A percentile compares a stretch with the other conserved stretches of the same genome.
These are phyloP conservation scores for Cytospora piceae DNA, from an alignment of 2,329 filamentous ascomycete genomes.

Conservation along the genomic window DNA sequence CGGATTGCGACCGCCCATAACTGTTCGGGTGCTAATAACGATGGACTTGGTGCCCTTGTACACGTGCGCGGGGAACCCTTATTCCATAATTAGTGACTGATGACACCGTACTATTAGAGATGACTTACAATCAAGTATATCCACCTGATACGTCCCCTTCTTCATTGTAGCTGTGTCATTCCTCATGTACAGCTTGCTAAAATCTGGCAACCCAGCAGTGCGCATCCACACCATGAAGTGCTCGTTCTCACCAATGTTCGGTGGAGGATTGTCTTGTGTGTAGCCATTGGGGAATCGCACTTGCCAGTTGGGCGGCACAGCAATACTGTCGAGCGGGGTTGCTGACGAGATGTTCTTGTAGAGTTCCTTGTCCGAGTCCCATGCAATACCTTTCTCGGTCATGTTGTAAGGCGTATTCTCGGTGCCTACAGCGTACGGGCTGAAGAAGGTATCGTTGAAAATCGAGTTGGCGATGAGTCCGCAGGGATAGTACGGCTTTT, in stretches of 20 bases:
- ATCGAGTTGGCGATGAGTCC: slow-evolving; percentile 94
- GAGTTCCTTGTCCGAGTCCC: slow-evolving; percentile 79
- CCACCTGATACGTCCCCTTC: slow-evolving; percentile 73
- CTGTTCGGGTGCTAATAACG: slow-evolving; percentile 83
- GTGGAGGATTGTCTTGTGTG: slow-evolving; percentile 64
- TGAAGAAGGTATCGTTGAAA: slow-evolving; percentile 89
- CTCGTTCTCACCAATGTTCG: slow-evolving; percentile 75
- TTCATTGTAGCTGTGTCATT: slow-evolving; percentile 74
- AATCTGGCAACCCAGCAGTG: slow-evolving; percentile 88
- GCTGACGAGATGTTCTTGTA: slow-evolving; percentile 66
- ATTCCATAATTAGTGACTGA: slow-evolving; percentile 26
- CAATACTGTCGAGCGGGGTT: slow-evolving; percentile 67
- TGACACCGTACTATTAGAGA: slow-evolving; percentile 15
- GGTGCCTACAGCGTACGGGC: slow-evolving; percentile 64
- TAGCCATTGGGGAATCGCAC: slow-evolving; percentile 73
- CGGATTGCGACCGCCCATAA: slow-evolving; percentile 93
- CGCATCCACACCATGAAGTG: slow-evolving; percentile 99
- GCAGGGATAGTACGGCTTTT: slow-evolving; percentile 86
- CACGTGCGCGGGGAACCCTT: slow-evolving; percentile 78
- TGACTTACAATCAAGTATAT: slow-evolving; percentile 76
- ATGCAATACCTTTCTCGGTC: slow-evolving; percentile 81
- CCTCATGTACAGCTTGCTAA: slow-evolving; percentile 88
- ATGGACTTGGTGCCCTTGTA: slow-evolving; percentile 91
- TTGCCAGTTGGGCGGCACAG: slow-evolving; percentile 87
- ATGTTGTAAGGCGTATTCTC: slow-evolving; percentile 67